Conservation (phyloP, 2,329 filamentous ascomycete genomes). For the Microthyrium microscopicum region DNA sequence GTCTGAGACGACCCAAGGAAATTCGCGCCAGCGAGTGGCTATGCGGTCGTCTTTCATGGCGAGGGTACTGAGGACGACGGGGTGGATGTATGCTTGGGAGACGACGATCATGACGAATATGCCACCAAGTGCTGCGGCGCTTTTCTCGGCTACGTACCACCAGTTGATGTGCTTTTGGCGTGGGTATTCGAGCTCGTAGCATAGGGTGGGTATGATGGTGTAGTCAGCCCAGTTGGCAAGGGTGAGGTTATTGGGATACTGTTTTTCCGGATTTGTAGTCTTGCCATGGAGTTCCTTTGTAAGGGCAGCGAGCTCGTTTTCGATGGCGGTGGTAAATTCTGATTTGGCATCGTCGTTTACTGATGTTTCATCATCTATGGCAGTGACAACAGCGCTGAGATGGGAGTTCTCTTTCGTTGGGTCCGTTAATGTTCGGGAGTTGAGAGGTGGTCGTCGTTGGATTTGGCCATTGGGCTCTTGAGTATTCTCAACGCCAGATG, state of each 20-base stretch:
- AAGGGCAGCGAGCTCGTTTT: constrained; percentile 48
- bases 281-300: constrained; percentile 50
- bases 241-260: constrained; percentile 56
- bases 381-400: constrained; percentile 42
- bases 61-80: constrained; percentile 50
- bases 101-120: constrained; percentile 67
- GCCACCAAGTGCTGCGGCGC: constrained; percentile 51
- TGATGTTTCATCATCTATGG: constrained; percentile 43
- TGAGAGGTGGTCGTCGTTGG: constrained; percentile 18
- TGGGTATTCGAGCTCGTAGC: constrained; percentile 67
- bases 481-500: constrained; percentile 6
- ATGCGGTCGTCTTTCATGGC: constrained; percentile 51
- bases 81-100: constrained; percentile 62
- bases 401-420: constrained; percentile 33
- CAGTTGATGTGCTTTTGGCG: constrained; percentile 54
- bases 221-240: constrained; percentile 52
- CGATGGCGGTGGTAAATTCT: constrained; percentile 48
- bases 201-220: constrained; percentile 56
- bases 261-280: constrained; percentile 28
- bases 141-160: constrained; percentile 59
- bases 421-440: constrained; percentile 25
- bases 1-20: constrained; percentile 60
- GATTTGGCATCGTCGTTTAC: constrained; percentile 46
- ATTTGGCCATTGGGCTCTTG: constrained; percentile 1
- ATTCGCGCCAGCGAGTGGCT: constrained; percentile 45